Conservation (phyloP, 495 filamentous ascomycete species). For the Letharia columbiana region DNA sequence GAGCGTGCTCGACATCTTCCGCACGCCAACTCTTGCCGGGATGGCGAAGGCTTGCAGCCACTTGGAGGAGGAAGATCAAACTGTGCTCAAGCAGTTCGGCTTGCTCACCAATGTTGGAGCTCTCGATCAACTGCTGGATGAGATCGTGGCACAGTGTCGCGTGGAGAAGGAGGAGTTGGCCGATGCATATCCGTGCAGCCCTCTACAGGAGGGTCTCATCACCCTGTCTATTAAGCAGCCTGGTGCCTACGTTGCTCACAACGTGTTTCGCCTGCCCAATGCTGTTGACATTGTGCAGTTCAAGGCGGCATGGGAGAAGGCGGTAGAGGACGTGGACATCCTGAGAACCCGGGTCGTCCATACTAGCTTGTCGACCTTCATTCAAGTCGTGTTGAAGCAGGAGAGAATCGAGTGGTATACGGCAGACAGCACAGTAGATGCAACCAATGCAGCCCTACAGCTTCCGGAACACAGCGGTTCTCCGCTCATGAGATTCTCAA, state of each 20-base stretch:
- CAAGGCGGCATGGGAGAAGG: constrained; percentile 45
- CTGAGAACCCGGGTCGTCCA: constrained; percentile 50
- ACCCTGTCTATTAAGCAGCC: constrained; percentile 48
- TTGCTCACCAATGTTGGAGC: constrained; percentile 32
- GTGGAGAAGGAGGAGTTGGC: constrained; percentile 35
- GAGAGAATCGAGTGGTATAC: constrained; percentile 38
- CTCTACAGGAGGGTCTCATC: constrained; percentile 62
- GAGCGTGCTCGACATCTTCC: constrained; percentile 34
- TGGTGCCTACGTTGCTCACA: constrained; percentile 46
- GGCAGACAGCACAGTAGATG: not conserved
- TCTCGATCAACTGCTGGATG: constrained; percentile 33
- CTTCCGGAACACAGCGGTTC: constrained; percentile 46
- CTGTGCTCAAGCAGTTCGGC: constrained; percentile 36
- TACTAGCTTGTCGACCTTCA: constrained; percentile 36
- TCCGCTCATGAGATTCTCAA: constrained; percentile 46
- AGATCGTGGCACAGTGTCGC: constrained; percentile 37
- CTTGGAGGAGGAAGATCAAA: constrained; percentile 10
- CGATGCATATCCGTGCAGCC: constrained; percentile 60
- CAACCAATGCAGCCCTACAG: constrained; percentile 28
- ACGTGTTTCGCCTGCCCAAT: constrained; percentile 37
- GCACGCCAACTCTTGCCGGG: constrained; percentile 30
- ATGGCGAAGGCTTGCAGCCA: constrained; percentile 24
- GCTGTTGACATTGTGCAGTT: constrained; percentile 40
- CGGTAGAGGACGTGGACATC: constrained; percentile 42
- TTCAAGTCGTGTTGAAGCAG: constrained; percentile 48